Percentiles rank a stretch among this genome's conserved stretches.
These are phyloP conservation scores for Sarocladiaceae sp. DNA, from an alignment of 2,329 filamentous ascomycete species.

Conservation along the genomic window DNA sequence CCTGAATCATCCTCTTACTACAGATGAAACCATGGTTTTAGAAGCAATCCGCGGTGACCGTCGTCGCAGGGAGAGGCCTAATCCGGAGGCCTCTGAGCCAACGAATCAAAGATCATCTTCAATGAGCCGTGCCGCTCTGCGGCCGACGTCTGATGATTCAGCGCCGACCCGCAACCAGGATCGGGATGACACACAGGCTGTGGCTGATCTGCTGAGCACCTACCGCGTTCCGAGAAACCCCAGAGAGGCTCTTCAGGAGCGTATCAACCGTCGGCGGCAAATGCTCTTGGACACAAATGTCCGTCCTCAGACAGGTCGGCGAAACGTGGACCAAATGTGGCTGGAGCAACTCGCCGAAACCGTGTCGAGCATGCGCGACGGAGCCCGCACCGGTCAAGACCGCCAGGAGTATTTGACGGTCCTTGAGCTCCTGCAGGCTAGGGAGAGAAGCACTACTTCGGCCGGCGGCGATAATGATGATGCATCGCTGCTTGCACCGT, in stretches of 20 bases:
- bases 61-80: constrained; percentile 38
- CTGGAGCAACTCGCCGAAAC: constrained; percentile 30
- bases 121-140: constrained; percentile 1
- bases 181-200: constrained; percentile 29
- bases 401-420: constrained; percentile 31
- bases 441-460: constrained; percentile 18
- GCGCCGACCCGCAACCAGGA: constrained; percentile 23
- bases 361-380: constrained; percentile 28
- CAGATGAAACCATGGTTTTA: constrained; percentile 49
- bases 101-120: not conserved
- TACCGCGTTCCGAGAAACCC: constrained; percentile 28
- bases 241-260: constrained; percentile 5
- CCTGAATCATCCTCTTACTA: constrained; percentile 44
- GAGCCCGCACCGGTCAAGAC: constrained; percentile 17
- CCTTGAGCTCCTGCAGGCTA: constrained; percentile 29
- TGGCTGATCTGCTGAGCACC: constrained; percentile 31
- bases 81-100: not conserved
- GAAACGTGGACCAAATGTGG: constrained; percentile 23
- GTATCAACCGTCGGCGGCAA: constrained; percentile 17
- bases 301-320: constrained; percentile 15
- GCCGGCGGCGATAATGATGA: constrained; percentile 26
- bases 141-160: constrained; percentile 18
- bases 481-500: constrained; percentile 27
- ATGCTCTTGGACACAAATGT: constrained; percentile 22
- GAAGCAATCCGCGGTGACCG: constrained; percentile 50